Base-by-base conservation (phyloP, 805 yeast genomes). In the Kuraishia ogatae region DNA sequence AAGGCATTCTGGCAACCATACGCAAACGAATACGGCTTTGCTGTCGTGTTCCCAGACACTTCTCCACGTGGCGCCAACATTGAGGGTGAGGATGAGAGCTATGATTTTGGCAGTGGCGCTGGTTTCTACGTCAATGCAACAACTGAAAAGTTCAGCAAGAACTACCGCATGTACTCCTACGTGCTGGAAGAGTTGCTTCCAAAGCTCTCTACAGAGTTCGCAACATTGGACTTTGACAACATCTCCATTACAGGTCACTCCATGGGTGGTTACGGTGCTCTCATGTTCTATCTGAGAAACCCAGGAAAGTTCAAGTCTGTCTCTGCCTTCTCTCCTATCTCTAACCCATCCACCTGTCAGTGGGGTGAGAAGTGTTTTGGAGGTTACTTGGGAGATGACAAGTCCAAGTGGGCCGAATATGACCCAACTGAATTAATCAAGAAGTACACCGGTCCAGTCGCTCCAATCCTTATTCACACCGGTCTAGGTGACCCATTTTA, bases 191-290 rank as follows among this genome's bases (percentile, higher is more conserved):
- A 93, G 67, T 76, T 93, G 57, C 85, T 85, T 46, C 70, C 71
- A 23, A 71, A 70, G 28, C 72, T 89, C 60, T 68, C 78, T 15
- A 61, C 63, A 13, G 68, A 71, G 19, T 78, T 68, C 54, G 57
- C 72, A 2, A 68, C 71, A 48, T 72, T 93, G 57, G 90, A 93
- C 69, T 83, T 85, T 58, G 67, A 71, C 47, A 84, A 80, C 48
- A 78, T 84, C 53, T 80, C 93, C 21, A 82, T 93, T 60, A 83
- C 94, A n/a, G 99, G 99, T 50, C 98, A 94, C 69, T 94, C 99
- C 1, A 94, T 94, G 98, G 99, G 99, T 53, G 99, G 99, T 0
- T 89, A 81, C 67, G 99, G 98, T 56, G 96, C 99, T 0, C 71
- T 93, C 57, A 73, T 86, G 57, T 78, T 81, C 17, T 80, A 76